phyloP scores from a whole-genome alignment of 208 protist species.

The Naegleria lovaniensis region DNA sequence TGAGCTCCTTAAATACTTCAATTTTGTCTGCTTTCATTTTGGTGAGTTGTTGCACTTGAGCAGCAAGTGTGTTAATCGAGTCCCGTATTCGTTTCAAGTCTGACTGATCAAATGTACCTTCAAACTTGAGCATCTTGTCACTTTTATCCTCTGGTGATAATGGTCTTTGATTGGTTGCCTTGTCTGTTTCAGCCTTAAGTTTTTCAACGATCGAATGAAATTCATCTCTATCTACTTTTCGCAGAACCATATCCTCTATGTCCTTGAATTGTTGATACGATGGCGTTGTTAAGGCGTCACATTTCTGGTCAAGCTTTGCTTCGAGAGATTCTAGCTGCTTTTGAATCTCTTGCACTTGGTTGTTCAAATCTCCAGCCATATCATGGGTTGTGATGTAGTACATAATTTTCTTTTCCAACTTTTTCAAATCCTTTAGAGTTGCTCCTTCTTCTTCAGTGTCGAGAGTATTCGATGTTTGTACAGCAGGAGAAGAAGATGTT shows the following conservation, averaged over 20 bases:
- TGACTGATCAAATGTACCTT: too few relatives aligned
- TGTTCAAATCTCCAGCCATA: not conserved
- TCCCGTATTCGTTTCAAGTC: not conserved
- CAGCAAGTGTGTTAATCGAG: not conserved
- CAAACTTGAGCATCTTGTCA: not conserved
- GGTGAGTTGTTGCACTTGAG: not conserved
- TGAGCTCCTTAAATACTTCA: not conserved
- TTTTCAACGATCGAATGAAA: not conserved
- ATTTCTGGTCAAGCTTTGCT: not conserved
- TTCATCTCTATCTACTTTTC: conserved; percentile 20
- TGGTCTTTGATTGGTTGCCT: not conserved
- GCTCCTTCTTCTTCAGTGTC: not conserved
- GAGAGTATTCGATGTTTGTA: not conserved
- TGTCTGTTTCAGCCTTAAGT: not conserved
- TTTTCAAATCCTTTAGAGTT: not conserved
- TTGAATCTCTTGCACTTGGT: not conserved
- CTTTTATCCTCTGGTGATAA: not conserved
- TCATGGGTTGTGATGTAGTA: not conserved
- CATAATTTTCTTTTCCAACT: not conserved
- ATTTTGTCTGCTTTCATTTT: conserved; percentile 20
- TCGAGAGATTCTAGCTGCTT: conserved; percentile 10
- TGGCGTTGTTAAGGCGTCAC: not conserved
- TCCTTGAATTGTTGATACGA: not conserved
- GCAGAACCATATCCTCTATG: not conserved
- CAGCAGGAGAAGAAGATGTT: not conserved